phyloP scores from a whole-genome alignment of 192 early-diverging fungal genomes.

The Thamnidium elegans region DNA sequence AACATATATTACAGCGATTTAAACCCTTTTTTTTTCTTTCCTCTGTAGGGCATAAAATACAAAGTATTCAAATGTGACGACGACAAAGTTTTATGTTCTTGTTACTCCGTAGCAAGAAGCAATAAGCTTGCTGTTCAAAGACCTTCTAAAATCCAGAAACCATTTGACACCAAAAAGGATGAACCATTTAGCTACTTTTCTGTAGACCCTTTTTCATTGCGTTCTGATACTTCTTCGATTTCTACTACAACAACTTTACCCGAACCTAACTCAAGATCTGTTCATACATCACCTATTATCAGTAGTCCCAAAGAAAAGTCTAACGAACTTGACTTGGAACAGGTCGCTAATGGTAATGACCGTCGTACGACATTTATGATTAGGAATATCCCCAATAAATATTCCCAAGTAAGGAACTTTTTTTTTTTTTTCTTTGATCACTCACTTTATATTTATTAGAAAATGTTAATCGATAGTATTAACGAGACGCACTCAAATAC shows the following conservation, averaged over 20 bases:
- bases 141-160: background rate
- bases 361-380: constrained; percentile 83
- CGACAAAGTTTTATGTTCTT: background rate
- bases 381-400: constrained; percentile 86
- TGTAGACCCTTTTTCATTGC: background rate
- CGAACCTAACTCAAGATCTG: background rate
- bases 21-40: no score
- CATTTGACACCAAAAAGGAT: background rate
- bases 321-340: background rate
- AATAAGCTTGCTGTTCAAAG: background rate
- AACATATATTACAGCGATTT: background rate
- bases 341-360: constrained; percentile 34
- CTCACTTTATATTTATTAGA: constrained; percentile 33
- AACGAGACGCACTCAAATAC: constrained; percentile 65
- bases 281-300: background rate
- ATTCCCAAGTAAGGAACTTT: constrained; percentile 56
- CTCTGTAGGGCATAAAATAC: background rate
- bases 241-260: background rate
- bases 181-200: background rate
- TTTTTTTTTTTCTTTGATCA: background rate
- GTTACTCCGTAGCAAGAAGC: background rate
- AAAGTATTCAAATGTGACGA: background rate
- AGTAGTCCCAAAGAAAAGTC: background rate
- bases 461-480: constrained; percentile 73
- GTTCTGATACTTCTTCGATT: background rate